Conservation (phyloP, 2,329 filamentous ascomycete genomes). For the Ambrosiella xylebori region DNA sequence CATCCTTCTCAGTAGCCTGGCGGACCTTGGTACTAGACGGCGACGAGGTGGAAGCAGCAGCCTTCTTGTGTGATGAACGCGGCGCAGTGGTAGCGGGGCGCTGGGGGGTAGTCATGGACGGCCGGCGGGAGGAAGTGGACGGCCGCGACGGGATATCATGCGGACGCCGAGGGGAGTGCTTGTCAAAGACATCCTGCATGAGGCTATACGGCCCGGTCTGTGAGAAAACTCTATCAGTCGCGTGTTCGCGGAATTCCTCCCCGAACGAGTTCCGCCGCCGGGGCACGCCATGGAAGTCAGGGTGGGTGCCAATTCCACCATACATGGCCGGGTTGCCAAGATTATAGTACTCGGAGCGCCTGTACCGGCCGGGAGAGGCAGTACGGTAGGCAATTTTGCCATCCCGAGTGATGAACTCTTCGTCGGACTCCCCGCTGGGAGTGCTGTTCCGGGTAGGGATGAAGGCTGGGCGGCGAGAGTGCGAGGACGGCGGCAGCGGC, state of each 20-base stretch:
- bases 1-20: conserved; percentile 40
- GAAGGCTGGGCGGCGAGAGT: conserved; percentile 39
- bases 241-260: conserved; percentile 9
- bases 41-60: conserved; percentile 16
- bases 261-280: conserved; percentile 12
- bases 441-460: conserved; percentile 42
- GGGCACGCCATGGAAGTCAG: neutral
- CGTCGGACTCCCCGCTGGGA: conserved; percentile 45
- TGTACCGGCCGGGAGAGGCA: conserved; percentile 5
- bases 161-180: neutral
- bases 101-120: conserved; percentile 33
- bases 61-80: conserved; percentile 25
- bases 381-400: conserved; percentile 5
- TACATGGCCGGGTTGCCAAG: neutral
- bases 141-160: conserved; percentile 18
- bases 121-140: conserved; percentile 28
- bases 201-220: conserved; percentile 11
- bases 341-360: conserved; percentile 8
- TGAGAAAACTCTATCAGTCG: conserved; percentile 13
- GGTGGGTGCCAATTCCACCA: neutral
- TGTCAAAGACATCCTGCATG: conserved; percentile 8
- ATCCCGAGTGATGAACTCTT: conserved; percentile 24
- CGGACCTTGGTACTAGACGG: conserved; percentile 16
- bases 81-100: conserved; percentile 36
- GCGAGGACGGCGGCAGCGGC: conserved; percentile 24